Conservation (phyloP, 2,329 filamentous ascomycete species). For the Epicoccum sorghinum region DNA sequence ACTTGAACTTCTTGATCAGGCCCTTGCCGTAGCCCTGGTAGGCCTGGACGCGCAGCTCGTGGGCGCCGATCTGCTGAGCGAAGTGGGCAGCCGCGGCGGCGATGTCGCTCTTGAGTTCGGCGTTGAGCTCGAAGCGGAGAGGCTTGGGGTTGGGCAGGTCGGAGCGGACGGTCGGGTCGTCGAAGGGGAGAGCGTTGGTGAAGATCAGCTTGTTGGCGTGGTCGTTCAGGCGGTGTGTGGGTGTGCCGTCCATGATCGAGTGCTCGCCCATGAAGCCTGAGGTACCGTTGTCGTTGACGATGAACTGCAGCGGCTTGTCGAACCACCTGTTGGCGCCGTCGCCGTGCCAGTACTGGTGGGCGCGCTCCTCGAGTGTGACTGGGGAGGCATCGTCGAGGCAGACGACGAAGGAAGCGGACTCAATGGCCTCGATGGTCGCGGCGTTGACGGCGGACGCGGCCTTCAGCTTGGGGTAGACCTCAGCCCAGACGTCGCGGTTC, state of each 20-base stretch:
- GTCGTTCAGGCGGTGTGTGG: constrained; percentile 96
- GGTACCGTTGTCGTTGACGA: constrained; percentile 96
- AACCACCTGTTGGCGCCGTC: constrained; percentile 96
- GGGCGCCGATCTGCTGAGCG: constrained; percentile 77
- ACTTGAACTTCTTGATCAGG: constrained; percentile 99
- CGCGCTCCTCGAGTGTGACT: constrained; percentile 92
- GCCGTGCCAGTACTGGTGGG: constrained; percentile 97
- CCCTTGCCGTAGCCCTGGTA: constrained; percentile 99
- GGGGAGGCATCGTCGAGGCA: constrained; percentile 92
- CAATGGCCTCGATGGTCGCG: constrained; percentile 77
- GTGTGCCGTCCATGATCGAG: constrained; percentile 99
- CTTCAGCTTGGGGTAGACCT: constrained; percentile 69
- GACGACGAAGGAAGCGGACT: constrained; percentile 87
- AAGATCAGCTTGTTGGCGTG: constrained; percentile 91
- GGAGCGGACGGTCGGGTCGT: constrained; percentile 76
- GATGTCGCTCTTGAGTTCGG: constrained; percentile 77
- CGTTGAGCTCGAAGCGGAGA: constrained; percentile 78
- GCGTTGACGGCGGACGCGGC: constrained; percentile 80
- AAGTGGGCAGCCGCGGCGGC: constrained; percentile 81
- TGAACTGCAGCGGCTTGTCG: constrained; percentile 98
- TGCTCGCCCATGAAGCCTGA: constrained; percentile 98
- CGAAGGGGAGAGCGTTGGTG: constrained; percentile 91
- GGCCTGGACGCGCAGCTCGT: constrained; percentile 91
- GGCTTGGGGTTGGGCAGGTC: constrained; percentile 80
- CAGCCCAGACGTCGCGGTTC: constrained; percentile 92